Evolutionary conservation across 2,329 filamentous ascomycete species (phyloP), one percentile per base, ranked within the genome.

Genomic region (Incumbomyces lentus): DNA sequence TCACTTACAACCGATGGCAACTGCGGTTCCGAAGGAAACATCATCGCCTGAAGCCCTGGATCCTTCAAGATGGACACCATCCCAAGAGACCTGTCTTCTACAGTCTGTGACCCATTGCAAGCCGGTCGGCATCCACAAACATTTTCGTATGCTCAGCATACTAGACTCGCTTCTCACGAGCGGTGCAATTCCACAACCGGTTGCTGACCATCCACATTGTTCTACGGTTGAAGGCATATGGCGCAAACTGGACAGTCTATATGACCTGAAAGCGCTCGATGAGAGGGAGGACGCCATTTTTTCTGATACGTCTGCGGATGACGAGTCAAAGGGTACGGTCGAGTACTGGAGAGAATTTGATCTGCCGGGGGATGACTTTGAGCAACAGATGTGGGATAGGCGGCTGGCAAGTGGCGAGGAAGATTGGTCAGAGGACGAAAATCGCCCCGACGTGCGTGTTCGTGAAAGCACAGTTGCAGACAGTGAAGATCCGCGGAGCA

Each of bases 61-160:
- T 22, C 48, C 40, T 2, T 38, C 46, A 14, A 78, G 82, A 19
- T 98, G 92, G 92, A 95, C 88, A 3, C 89, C 95, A 59, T 90
- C 95, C 60, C 92, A 98, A 65, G 84, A 94, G 55, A 88, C 86
- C 1, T 89, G 87, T 34, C 74, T 98, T 1, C 87, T 95, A 68
- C 95, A 95, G 62, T 87, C 82, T 44, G 83, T 96, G 55, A 89
- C 96, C 54, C 78, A 82, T 61, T 95, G 86, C 84, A 98, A 98
- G 63, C 92, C 92, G n/a, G 90, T 90, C 34, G 90, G 88, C 50
- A 85, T 95, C 74, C 88, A 95, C 69, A 93, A 90, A 63, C 87
- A 95, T 64, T 94, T 95, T 62, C 82, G 86, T 50, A 89, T 95
- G 75, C 80, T 95, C 52, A 81, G 86, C 7, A 86, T 95, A 49